Conservation (phyloP, 805 yeast species). For the Ogataea siamensis region DNA sequence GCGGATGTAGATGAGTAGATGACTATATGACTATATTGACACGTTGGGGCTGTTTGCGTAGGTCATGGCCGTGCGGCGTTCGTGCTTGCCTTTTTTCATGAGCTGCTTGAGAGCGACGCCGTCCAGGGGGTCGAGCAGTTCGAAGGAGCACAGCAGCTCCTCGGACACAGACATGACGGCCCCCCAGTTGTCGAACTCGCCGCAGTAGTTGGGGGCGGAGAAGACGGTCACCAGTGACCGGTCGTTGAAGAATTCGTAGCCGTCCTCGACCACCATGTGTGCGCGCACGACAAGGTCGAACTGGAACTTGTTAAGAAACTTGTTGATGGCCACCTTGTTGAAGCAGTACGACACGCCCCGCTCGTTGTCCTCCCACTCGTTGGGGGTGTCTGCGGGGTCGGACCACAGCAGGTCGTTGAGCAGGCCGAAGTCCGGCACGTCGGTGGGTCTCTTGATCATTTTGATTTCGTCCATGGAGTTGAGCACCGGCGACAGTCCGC, state of each 20-base stretch:
- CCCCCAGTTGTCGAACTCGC: slow-evolving; percentile 93
- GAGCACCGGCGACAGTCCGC: slow-evolving; percentile 76
- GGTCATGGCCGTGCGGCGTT: slow-evolving; percentile 58
- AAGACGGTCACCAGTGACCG: slow-evolving; percentile 69
- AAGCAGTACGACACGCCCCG: slow-evolving; percentile 82
- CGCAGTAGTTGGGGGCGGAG: slow-evolving; percentile 75
- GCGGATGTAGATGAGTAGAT: slow-evolving; percentile 24
- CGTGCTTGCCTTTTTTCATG: slow-evolving; percentile 90
- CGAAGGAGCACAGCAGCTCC: slow-evolving; percentile 89
- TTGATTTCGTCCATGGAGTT: slow-evolving; percentile 73
- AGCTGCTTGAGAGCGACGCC: slow-evolving; percentile 90
- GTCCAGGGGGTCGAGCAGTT: slow-evolving; percentile 89
- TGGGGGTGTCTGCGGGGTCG: slow-evolving; percentile 78
- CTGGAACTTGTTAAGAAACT: slow-evolving; percentile 68
- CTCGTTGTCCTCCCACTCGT: slow-evolving; percentile 88
- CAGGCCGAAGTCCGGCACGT: slow-evolving; percentile 80
- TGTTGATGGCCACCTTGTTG: slow-evolving; percentile 75
- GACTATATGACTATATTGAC: slow-evolving; percentile 7
- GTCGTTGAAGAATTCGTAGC: slow-evolving; percentile 74
- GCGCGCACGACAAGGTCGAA: slow-evolving; percentile 83
- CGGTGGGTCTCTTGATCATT: slow-evolving; percentile 76
- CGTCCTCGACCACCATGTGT: slow-evolving; percentile 85
- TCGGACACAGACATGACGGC: slow-evolving; percentile 97
- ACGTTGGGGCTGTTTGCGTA: slow-evolving; percentile 23
- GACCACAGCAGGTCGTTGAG: slow-evolving; percentile 79